Conservation (phyloP, 176 grass and related monocot species). For the Poa annua region DNA sequence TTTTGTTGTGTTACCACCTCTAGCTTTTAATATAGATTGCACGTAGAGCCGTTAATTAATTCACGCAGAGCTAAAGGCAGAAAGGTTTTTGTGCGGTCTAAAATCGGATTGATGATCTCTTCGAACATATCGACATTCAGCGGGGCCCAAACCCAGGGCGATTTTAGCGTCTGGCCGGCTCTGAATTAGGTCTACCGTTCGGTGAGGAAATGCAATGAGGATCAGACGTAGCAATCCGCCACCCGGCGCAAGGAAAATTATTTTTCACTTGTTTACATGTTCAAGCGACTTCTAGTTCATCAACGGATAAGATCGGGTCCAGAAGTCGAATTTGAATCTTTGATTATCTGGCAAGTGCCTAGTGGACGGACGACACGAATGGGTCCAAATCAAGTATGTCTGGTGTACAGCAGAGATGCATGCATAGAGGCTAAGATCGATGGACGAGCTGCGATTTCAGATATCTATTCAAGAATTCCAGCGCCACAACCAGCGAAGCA, state of each 20-base stretch:
- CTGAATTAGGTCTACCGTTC: not conserved
- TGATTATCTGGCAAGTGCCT: not conserved
- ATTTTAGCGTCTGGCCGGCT: not conserved
- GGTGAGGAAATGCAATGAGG: not conserved
- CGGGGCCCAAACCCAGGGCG: not conserved
- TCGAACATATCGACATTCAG: not conserved
- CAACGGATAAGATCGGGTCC: not conserved
- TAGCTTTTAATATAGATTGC: too few relatives aligned
- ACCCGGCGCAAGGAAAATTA: not conserved
- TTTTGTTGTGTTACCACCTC: too few relatives aligned
- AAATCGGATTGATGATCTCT: not conserved
- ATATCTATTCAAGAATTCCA: not conserved
- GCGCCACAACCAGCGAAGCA: not conserved
- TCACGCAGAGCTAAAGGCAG: not conserved
- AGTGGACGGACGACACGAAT: not conserved
- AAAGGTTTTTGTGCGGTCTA: not conserved
- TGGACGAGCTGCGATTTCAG: not conserved
- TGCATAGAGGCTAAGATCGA: not conserved
- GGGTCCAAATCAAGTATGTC: not conserved
- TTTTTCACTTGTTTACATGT: not conserved
- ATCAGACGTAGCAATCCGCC: not conserved
- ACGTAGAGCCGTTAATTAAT: too few relatives aligned
- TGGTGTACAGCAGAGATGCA: too few relatives aligned
- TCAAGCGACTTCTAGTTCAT: not conserved
- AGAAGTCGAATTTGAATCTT: not conserved